Evolutionary conservation across 1,284 basidiomycete genomes (phyloP).

Genomic region (Gomphus sp.): DNA sequence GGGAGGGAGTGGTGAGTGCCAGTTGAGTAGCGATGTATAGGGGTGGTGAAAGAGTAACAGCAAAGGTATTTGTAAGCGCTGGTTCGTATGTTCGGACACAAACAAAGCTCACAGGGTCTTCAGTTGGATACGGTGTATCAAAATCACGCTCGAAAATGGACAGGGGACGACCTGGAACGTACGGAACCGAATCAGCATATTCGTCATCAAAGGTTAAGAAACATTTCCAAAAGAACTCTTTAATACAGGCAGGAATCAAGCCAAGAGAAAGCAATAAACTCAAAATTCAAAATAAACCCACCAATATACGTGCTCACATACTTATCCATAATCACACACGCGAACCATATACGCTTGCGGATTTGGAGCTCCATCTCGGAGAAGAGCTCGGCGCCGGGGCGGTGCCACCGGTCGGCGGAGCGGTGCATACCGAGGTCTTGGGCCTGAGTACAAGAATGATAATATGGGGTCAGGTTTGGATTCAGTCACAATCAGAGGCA

Average conservation of each 20-base stretch:
- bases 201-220: no score
- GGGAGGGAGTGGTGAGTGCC: no score
- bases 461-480: no score
- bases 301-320: conserved; percentile 78
- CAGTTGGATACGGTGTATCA: conserved; percentile 61
- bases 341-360: conserved; percentile 73
- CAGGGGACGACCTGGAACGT: conserved; percentile 48
- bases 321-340: conserved; percentile 72
- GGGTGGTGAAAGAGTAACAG: no score
- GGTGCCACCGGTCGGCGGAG: conserved; percentile 63
- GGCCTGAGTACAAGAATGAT: conserved; percentile 28
- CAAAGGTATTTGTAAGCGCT: no score
- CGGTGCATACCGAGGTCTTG: conserved; percentile 83
- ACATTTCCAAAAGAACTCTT: no score
- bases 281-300: conserved; percentile 16
- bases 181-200: background rate
- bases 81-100: background rate
- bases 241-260: no score
- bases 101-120: conserved; percentile 45
- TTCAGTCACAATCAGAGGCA: no score
- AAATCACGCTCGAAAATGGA: conserved; percentile 76
- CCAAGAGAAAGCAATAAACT: no score
- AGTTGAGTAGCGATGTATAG: no score
- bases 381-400: conserved; percentile 54
- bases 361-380: conserved; percentile 59